These are phyloP conservation scores for Dimargaris cristalligena DNA, from an alignment of 192 early-diverging fungal species.

Conservation along the genomic window DNA sequence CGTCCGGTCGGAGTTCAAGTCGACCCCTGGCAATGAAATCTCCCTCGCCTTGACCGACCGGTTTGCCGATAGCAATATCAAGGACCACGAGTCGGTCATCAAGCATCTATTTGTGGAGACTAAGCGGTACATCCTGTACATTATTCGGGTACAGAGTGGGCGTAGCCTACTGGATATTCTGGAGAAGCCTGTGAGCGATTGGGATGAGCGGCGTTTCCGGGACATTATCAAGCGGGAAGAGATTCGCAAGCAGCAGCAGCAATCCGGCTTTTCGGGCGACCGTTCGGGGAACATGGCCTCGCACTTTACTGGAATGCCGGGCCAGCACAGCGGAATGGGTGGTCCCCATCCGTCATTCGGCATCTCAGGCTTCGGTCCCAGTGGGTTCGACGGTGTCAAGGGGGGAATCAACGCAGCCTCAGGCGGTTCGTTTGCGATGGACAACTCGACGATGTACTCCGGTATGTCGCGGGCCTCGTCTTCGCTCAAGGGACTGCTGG, in stretches of 20 bases:
- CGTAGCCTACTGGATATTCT: conserved; percentile 72
- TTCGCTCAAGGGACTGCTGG: conserved; percentile 14
- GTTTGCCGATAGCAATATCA: conserved; percentile 33
- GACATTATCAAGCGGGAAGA: conserved; percentile 30
- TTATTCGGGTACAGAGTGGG: conserved; percentile 75
- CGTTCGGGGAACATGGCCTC: not conserved
- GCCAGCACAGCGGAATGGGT: not conserved
- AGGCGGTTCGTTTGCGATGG: not conserved
- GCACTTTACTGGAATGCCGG: not conserved
- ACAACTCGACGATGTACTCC: not conserved
- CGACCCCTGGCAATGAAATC: conserved; percentile 33
- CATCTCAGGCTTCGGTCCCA: not conserved
- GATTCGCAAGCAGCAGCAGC: conserved; percentile 23
- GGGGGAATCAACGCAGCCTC: not conserved
- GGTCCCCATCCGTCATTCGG: too few species aligned
- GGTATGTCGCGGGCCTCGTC: not conserved
- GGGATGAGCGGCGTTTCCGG: conserved; percentile 54
- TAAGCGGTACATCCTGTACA: conserved; percentile 70
- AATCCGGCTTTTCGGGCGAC: not conserved
- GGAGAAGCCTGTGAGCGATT: conserved; percentile 44
- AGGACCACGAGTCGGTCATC: conserved; percentile 30
- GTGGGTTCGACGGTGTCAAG: not conserved
- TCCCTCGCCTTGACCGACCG: conserved; percentile 53
- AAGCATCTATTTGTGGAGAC: conserved; percentile 71
- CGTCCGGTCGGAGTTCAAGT: conserved; percentile 20